Percentiles rank a stretch among this genome's conserved stretches.
phyloP scores from a whole-genome alignment of 2,329 filamentous ascomycete genomes.

The Helicocarpus griseus region DNA sequence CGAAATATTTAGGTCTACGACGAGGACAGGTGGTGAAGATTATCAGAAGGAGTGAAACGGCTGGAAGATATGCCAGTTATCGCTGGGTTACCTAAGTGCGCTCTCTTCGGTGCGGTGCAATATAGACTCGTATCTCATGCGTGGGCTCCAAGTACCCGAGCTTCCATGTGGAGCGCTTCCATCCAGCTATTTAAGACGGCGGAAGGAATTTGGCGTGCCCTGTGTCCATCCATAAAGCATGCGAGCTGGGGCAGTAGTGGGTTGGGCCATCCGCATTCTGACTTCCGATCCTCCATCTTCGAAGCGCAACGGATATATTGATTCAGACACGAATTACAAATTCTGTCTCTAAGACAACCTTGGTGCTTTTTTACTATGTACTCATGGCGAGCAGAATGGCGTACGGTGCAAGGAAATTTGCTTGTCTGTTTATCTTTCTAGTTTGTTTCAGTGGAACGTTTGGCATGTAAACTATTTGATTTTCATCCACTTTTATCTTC shows the following conservation, averaged over 20 bases:
- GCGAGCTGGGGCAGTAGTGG: not conserved
- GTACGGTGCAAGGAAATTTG: not conserved
- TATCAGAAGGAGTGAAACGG: slow-evolving; percentile 88
- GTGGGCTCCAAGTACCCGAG: not conserved
- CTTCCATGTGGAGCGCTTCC: not conserved
- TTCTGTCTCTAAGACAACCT: not conserved
- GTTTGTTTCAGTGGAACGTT: not conserved
- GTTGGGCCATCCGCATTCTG: not conserved
- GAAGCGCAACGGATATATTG: no score
- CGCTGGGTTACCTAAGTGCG: slow-evolving; percentile 48
- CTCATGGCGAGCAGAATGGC: slow-evolving; percentile 1
- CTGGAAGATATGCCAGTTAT: slow-evolving; percentile 93
- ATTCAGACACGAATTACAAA: not conserved
- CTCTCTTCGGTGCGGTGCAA: not conserved
- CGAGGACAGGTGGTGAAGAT: slow-evolving; percentile 97
- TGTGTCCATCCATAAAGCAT: no score
- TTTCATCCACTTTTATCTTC: not conserved
- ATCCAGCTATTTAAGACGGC: no score
- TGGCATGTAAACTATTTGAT: not conserved
- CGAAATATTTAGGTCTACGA: slow-evolving; percentile 81
- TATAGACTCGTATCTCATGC: not conserved
- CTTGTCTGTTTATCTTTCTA: not conserved
- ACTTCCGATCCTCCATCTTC: not conserved
- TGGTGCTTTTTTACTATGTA: not conserved
- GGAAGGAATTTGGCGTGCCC: not conserved